Evolutionary conservation across 768 basidiomycete genomes (phyloP).

Genomic region (Scleroderma bovista): DNA sequence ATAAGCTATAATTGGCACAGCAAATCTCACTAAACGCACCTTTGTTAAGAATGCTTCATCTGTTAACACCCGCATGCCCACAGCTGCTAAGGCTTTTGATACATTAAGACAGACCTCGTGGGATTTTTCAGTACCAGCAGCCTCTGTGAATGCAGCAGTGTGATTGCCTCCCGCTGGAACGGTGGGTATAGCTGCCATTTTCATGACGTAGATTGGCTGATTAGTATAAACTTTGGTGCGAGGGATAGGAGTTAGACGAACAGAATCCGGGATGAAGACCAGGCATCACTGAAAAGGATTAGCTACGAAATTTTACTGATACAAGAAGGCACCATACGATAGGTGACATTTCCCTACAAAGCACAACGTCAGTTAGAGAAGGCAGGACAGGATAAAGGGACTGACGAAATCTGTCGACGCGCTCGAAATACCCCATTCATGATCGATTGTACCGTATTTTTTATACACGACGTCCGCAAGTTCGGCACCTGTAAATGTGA

Average conservation of each 20-base stretch:
- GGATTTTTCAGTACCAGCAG: constrained; percentile 54
- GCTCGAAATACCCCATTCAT: constrained; percentile 58
- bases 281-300: constrained; percentile 43
- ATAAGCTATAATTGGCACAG: neutral
- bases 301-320: neutral
- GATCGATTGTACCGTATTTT: constrained; percentile 58
- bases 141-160: constrained; percentile 58
- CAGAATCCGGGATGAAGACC: constrained; percentile 67
- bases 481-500: constrained; percentile 45
- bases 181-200: constrained; percentile 64
- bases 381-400: neutral
- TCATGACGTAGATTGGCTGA: neutral
- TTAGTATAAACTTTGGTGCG: constrained; percentile 1
- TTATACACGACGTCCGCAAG: constrained; percentile 58
- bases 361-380: neutral
- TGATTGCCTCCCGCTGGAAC: constrained; percentile 71
- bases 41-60: constrained; percentile 59
- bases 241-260: constrained; percentile 10
- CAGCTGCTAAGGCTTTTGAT: constrained; percentile 65
- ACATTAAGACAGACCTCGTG: constrained; percentile 65
- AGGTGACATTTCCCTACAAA: constrained; percentile 51
- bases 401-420: constrained; percentile 84
- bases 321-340: constrained; percentile 40
- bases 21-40: constrained; percentile 31
- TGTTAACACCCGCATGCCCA: constrained; percentile 62